Base-by-base conservation (phyloP, 2,329 filamentous ascomycete genomes). In the Aureobasidium namibiae region DNA sequence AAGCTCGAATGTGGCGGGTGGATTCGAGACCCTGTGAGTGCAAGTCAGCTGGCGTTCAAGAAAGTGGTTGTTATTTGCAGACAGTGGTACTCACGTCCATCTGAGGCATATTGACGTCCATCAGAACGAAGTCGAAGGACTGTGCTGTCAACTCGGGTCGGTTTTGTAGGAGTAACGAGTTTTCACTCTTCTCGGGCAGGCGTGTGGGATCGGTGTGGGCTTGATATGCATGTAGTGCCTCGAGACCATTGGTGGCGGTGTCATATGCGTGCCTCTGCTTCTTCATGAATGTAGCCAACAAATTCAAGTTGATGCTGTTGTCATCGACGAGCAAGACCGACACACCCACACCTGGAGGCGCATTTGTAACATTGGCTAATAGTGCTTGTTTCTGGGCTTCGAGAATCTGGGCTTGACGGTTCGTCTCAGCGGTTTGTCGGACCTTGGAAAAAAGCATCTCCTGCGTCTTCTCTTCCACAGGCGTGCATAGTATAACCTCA, bases 151-250 rank as follows among this genome's bases (percentile, higher is more conserved):
- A 9, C 18, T 41, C 10, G 11, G 18, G n/a, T 8, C 14, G 21
- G 1, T 44, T 31, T 29, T 38, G 41, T 3, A 29, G 14, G 7
- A 42, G 39, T 8, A 26, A 34, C 7, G 41, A 39, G 11, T 39
- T 36, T 3, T 49, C 41, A 18, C 33, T 61, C 3, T 67, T 62
- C 65, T 64, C 34, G 1, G 71, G 42, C 8, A 41, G 16, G 9
- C 24, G 54, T 4, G 24, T 31, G 0, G 59, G 49, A 8, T 60
- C 59, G 33, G 63, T 29, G 4, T 62, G 61, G 64, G 63, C 46
- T 21, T 73, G 67, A 48, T 74, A 76, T 21, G 68, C 67, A 10
- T 76, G 66, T 0, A 81, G 71, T 2, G 79, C 79, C 61, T 80
- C 73, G 1, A 75, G 70, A 2, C 79, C 79, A 62, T 81, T 73